Percentiles rank a stretch among this genome's conserved stretches.
These are phyloP conservation scores for Pythium angustatum DNA, from an alignment of 352 stramenopile genomes.

Conservation along the genomic window DNA sequence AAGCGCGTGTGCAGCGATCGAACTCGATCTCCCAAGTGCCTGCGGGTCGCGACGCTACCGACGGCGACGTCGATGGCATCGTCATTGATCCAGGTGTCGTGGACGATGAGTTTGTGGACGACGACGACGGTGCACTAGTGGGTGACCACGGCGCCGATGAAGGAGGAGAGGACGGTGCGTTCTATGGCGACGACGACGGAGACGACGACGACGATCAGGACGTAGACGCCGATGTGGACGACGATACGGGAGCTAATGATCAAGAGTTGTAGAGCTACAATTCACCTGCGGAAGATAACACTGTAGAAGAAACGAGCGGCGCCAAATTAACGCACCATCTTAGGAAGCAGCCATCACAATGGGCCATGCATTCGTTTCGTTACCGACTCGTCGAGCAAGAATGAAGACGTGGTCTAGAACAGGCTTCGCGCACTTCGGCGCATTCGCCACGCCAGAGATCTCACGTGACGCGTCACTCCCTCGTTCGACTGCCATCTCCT, in stretches of 20 bases:
- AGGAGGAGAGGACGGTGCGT: not conserved
- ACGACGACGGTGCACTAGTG: slow-evolving; percentile 11
- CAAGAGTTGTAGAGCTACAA: too few relatives aligned
- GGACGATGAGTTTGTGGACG: slow-evolving; percentile 26
- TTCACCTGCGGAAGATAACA: not conserved
- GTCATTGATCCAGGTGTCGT: slow-evolving; percentile 27
- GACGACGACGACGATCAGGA: not conserved
- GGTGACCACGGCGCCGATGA: not conserved
- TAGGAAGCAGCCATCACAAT: too few relatives aligned
- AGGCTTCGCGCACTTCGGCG: too few relatives aligned
- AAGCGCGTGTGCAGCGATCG: not conserved
- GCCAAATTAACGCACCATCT: too few relatives aligned
- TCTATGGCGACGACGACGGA: slow-evolving; percentile 10
- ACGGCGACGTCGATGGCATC: slow-evolving; percentile 22
- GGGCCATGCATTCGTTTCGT: too few relatives aligned
- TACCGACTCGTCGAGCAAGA: too few relatives aligned
- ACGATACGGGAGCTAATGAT: too few relatives aligned
- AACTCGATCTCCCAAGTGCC: not conserved
- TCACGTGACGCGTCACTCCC: not conserved
- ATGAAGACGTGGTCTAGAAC: too few relatives aligned
- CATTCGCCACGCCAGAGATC: not conserved
- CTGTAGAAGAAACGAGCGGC: not conserved
- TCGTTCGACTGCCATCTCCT: slow-evolving; percentile 1
- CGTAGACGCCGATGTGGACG: not conserved
- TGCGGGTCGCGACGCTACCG: not conserved